Percentiles rank a stretch among this genome's conserved stretches.
These are phyloP conservation scores for Pythium guiyangense DNA, from an alignment of 352 stramenopile species.

Conservation along the genomic window DNA sequence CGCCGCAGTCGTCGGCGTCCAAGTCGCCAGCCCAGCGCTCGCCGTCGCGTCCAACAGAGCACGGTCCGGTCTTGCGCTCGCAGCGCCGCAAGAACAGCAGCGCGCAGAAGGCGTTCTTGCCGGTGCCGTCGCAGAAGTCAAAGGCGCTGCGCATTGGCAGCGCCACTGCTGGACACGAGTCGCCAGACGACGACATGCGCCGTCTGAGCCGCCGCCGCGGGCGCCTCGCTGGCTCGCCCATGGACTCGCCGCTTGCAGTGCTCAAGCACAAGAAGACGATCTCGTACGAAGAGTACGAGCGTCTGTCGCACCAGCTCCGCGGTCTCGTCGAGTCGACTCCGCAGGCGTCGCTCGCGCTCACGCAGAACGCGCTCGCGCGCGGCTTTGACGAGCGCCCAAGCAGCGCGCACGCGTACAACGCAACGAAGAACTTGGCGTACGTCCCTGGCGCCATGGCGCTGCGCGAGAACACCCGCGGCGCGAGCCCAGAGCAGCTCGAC, in stretches of 20 bases:
- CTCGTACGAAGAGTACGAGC: conserved; percentile 71
- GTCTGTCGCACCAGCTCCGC: conserved; percentile 53
- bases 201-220: conserved; percentile 6
- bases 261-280: conserved; percentile 81
- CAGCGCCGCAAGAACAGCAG: conserved; percentile 33
- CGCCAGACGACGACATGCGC: conserved; percentile 14
- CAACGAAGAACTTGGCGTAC: conserved; percentile 26
- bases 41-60: conserved; percentile 10
- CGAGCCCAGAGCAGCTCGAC: conserved; percentile 4
- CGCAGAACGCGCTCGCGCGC: conserved; percentile 43
- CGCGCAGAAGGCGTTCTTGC: conserved; percentile 41
- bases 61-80: conserved; percentile 23
- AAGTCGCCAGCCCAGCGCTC: conserved; percentile 6
- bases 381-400: conserved; percentile 29
- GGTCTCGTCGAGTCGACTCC: conserved; percentile 63
- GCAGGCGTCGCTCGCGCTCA: conserved; percentile 50
- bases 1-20: background rate
- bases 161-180: conserved; percentile 1
- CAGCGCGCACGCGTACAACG: background rate
- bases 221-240: conserved; percentile 20
- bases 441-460: conserved; percentile 30
- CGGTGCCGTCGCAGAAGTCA: conserved; percentile 36
- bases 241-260: conserved; percentile 46
- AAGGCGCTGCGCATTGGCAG: conserved; percentile 36
- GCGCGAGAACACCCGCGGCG: background rate